These are phyloP conservation scores for Sesbania bispinosa DNA, from an alignment of 306 rosid genomes.

Conservation along the genomic window DNA sequence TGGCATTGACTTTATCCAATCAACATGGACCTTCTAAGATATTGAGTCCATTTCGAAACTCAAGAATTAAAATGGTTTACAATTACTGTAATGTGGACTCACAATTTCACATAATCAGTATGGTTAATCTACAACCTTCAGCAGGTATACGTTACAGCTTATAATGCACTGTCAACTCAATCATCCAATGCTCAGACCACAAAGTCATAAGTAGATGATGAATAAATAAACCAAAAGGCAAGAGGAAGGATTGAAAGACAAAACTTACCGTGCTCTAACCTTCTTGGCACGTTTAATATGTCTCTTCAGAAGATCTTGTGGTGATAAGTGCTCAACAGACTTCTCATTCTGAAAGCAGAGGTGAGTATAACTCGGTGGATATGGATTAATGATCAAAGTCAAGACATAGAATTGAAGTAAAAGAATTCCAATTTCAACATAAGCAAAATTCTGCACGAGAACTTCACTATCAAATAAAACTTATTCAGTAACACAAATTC, in stretches of 20 bases:
- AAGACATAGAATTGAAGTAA: neutral
- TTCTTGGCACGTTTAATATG: conserved; percentile 81
- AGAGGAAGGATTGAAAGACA: neutral
- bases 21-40: neutral
- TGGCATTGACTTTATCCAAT: neutral
- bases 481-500: neutral
- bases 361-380: conserved; percentile 3
- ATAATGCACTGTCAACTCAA: conserved; percentile 7
- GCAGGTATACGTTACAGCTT: neutral
- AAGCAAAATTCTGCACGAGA: too few relatives aligned
- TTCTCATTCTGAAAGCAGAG: conserved; percentile 51
- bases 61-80: too few relatives aligned
- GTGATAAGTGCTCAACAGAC: conserved; percentile 41
- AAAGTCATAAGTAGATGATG: neutral
- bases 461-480: neutral
- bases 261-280: conserved; percentile 71
- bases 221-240: neutral
- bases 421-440: too few relatives aligned
- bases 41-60: neutral
- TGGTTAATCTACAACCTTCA: neutral
- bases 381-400: neutral
- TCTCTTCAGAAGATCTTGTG: conserved; percentile 57
- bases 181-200: too few relatives aligned
- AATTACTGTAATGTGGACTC: neutral
- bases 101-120: neutral